These are phyloP conservation scores for Pueraria montana DNA, from an alignment of 306 rosid genomes.

Conservation along the genomic window DNA sequence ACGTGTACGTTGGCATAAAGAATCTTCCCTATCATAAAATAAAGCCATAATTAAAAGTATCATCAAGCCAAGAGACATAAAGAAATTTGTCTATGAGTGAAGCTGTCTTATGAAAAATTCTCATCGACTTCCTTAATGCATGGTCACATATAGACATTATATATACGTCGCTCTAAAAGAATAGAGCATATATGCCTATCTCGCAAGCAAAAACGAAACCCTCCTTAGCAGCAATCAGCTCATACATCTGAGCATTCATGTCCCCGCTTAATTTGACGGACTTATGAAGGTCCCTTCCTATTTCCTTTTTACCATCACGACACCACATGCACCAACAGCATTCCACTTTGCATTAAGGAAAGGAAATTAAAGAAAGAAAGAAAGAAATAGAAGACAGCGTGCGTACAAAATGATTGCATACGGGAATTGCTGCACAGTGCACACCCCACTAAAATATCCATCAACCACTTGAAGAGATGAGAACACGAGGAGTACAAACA, in stretches of 20 bases:
- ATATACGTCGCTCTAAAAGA: background rate
- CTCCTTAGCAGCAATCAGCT: background rate
- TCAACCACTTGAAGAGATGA: too few relatives aligned
- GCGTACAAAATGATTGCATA: too few relatives aligned
- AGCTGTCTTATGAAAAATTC: background rate
- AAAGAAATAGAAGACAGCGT: too few relatives aligned
- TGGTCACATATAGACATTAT: background rate
- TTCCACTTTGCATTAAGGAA: background rate
- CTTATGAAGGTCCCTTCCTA: background rate
- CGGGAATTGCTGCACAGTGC: too few relatives aligned
- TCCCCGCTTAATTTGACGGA: background rate
- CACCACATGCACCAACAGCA: background rate
- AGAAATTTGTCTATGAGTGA: background rate
- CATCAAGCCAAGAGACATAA: background rate
- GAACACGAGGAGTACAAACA: too few relatives aligned
- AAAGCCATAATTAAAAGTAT: background rate
- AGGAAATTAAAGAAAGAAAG: too few relatives aligned
- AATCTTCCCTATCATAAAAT: background rate
- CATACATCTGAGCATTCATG: background rate
- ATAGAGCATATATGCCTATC: background rate
- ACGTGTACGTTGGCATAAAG: background rate
- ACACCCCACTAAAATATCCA: too few relatives aligned
- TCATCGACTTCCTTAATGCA: background rate
- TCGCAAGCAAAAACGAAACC: background rate
- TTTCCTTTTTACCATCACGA: background rate